Conservation (phyloP, 2,329 filamentous ascomycete species). For the Dactylella cylindrospora region DNA sequence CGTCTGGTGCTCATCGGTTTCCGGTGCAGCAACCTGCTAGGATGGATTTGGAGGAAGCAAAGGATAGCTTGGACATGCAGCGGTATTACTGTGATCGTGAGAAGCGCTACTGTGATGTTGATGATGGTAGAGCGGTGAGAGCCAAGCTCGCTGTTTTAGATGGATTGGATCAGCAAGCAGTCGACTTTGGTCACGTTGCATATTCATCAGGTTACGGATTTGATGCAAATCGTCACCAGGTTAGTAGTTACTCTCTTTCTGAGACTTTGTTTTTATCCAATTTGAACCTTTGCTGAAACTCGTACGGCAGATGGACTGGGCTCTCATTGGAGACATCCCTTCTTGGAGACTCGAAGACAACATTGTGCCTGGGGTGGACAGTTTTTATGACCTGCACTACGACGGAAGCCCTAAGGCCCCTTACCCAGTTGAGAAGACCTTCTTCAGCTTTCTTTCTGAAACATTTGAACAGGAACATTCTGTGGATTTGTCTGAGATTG, state of each 20-base stretch:
- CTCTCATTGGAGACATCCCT: conserved; percentile 41
- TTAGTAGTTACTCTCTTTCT: neutral
- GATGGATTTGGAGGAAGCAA: conserved; percentile 41
- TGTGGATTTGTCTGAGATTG: conserved; percentile 40
- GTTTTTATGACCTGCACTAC: conserved; percentile 44
- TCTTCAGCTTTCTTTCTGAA: conserved; percentile 41
- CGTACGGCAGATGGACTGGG: conserved; percentile 37
- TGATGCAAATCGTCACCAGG: conserved; percentile 41
- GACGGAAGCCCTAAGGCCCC: conserved; percentile 39
- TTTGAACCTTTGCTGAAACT: conserved; percentile 1
- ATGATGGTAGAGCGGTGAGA: conserved; percentile 37
- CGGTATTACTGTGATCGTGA: conserved; percentile 42
- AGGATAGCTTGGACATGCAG: conserved; percentile 43
- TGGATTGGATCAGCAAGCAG: conserved; percentile 30
- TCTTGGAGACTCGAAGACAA: conserved; percentile 43
- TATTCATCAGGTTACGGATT: conserved; percentile 43
- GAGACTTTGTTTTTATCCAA: neutral
- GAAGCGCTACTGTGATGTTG: conserved; percentile 43
- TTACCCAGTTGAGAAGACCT: conserved; percentile 40
- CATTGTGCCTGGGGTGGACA: conserved; percentile 37
- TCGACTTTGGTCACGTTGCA: conserved; percentile 41
- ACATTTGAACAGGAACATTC: conserved; percentile 42
- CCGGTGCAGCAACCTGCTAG: conserved; percentile 35
- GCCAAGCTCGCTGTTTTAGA: conserved; percentile 35
- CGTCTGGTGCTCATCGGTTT: conserved; percentile 24